A percentile compares a stretch with the other conserved stretches of the same genome.
phyloP scores from a whole-genome alignment of 257 asterid genomes.

The Nicotiana sylvestris region DNA sequence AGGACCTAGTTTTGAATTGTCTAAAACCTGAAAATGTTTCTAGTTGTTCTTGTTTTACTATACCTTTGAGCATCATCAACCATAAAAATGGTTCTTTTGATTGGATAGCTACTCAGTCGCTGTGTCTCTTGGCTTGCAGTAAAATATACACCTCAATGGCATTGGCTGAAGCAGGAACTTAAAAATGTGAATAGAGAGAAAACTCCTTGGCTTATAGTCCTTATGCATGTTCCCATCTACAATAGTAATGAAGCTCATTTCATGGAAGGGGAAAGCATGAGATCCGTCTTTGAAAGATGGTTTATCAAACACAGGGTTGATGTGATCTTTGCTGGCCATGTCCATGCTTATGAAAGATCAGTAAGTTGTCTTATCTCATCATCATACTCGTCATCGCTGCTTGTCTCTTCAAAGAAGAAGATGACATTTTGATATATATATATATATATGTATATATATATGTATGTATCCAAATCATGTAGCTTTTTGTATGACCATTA shows the following conservation, averaged over 20 bases:
- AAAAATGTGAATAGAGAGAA: constrained; percentile 72
- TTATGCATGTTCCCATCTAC: constrained; percentile 93
- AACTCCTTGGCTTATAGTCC: constrained; percentile 96
- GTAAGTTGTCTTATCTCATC: constrained; percentile 36
- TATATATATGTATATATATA: no score
- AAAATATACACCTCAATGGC: constrained; percentile 91
- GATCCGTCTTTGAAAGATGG: constrained; percentile 80
- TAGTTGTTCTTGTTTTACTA: not conserved
- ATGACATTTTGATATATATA: not conserved
- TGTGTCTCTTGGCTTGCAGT: constrained; percentile 45
- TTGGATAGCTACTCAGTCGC: constrained; percentile 5
- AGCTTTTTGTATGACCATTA: not conserved
- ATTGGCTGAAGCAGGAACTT: constrained; percentile 74
- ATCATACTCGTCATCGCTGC: not conserved
- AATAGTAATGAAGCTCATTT: constrained; percentile 86
- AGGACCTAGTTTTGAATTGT: not conserved
- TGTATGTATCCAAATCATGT: not conserved
- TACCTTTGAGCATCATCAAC: not conserved
- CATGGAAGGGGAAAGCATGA: constrained; percentile 96
- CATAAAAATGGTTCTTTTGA: not conserved
- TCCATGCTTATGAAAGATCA: constrained; percentile 97
- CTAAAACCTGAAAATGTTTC: not conserved
- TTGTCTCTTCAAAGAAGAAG: not conserved
- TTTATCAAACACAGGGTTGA: constrained; percentile 85
- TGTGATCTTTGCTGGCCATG: constrained; percentile 88